A percentile compares a stretch with the other conserved stretches of the same genome.
Evolutionary conservation across 2,329 filamentous ascomycete genomes (phyloP).

Genomic region (Paecilomyces dactylethromorphus): DNA sequence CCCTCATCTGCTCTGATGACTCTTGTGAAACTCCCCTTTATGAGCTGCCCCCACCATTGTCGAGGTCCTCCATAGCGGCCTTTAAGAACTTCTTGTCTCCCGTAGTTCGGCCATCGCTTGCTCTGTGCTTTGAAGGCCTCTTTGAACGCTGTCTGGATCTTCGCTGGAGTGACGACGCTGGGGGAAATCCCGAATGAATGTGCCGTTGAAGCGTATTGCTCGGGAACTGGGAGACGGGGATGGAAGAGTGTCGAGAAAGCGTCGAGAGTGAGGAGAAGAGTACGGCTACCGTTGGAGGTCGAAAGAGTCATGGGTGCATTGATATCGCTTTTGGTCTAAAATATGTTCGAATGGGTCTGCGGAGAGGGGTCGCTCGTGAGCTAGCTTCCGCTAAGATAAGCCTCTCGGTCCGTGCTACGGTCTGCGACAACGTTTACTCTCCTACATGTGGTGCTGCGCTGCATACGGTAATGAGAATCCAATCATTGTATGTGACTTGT

Average conservation of each 20-base stretch:
- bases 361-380: neutral
- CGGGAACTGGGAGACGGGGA: conserved; percentile 31
- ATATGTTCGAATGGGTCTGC: neutral
- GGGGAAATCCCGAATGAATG: conserved; percentile 27
- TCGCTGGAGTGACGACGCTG: conserved; percentile 17
- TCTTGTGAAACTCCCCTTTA: conserved; percentile 29
- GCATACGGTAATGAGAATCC: neutral
- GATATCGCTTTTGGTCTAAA: neutral
- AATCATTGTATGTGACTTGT: neutral
- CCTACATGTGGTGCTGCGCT: neutral
- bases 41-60: conserved; percentile 41
- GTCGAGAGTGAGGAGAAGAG: conserved; percentile 39
- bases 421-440: neutral
- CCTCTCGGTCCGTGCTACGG: neutral
- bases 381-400: neutral
- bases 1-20: conserved; percentile 10
- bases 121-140: conserved; percentile 25
- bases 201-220: conserved; percentile 35
- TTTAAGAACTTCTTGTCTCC: conserved; percentile 29
- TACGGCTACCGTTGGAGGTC: conserved; percentile 4
- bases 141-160: conserved; percentile 30
- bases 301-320: neutral
- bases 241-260: conserved; percentile 41
- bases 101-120: conserved; percentile 36
- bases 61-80: conserved; percentile 30